Evolutionary conservation across 1,139 yeast species (phyloP).

Genomic region (Suhomyces coccinellae): DNA sequence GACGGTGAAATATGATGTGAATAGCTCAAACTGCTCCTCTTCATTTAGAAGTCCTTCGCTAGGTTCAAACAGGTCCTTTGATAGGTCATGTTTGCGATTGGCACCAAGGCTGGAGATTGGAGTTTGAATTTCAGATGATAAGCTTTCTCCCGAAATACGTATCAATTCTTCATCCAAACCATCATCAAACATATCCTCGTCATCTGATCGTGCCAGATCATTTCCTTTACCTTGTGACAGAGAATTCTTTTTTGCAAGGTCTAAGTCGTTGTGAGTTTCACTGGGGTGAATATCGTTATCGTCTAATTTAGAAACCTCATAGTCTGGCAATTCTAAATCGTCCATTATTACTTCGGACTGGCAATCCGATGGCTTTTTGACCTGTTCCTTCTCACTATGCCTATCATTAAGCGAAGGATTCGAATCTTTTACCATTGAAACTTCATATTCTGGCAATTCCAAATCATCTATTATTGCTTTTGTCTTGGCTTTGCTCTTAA

Average conservation of each 20-base stretch:
- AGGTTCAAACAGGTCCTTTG: slow-evolving; percentile 16
- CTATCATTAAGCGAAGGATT: background rate
- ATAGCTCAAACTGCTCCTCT: slow-evolving; percentile 32
- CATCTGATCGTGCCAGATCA: slow-evolving; percentile 11
- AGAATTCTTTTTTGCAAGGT: background rate
- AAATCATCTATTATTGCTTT: slow-evolving; percentile 1
- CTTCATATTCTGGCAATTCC: slow-evolving; percentile 8
- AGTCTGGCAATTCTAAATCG: slow-evolving; percentile 6
- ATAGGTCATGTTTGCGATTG: slow-evolving; percentile 4
- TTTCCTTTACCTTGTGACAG: background rate
- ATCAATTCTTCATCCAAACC: slow-evolving; percentile 30
- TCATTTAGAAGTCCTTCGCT: slow-evolving; percentile 32
- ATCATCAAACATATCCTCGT: slow-evolving; percentile 30
- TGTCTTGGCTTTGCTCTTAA: background rate
- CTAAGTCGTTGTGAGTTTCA: background rate
- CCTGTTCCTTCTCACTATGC: background rate
- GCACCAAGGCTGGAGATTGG: background rate
- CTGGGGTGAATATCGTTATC: background rate
- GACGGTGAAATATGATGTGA: slow-evolving; percentile 33
- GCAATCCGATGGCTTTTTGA: background rate
- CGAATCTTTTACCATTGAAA: background rate
- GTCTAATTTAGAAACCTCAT: slow-evolving; percentile 1
- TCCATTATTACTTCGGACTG: background rate
- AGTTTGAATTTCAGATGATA: background rate
- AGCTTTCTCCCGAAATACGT: slow-evolving; percentile 7